These are phyloP conservation scores for Aspergillus intermedius DNA, from an alignment of 2,329 filamentous ascomycete species.

Conservation along the genomic window DNA sequence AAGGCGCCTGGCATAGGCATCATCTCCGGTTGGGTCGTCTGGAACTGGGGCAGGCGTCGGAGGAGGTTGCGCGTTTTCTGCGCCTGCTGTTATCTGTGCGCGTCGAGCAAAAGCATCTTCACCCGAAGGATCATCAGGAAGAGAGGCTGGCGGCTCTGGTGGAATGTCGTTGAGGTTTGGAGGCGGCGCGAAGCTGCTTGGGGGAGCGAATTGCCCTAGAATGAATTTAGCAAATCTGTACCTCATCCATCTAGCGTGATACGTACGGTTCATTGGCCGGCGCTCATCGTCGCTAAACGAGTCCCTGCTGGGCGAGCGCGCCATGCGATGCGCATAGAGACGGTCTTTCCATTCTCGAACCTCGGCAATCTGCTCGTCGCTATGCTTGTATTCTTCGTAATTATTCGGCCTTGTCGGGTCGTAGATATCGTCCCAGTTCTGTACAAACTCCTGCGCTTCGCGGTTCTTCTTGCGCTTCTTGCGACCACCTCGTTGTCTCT, in stretches of 20 bases:
- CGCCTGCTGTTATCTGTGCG: conserved; percentile 47
- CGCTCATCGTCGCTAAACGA: conserved; percentile 47
- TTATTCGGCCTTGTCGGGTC: conserved; percentile 76
- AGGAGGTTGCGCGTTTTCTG: conserved; percentile 18
- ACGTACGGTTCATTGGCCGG: conserved; percentile 42
- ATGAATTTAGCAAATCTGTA: conserved; percentile 8
- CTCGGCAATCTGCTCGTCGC: conserved; percentile 75
- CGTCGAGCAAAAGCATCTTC: conserved; percentile 65
- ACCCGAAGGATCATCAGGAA: conserved; percentile 56
- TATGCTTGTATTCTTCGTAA: conserved; percentile 75
- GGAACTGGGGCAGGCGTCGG: conserved; percentile 28
- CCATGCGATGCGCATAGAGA: conserved; percentile 65
- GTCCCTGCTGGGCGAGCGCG: conserved; percentile 37
- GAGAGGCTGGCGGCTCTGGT: conserved; percentile 36
- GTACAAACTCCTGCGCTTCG: conserved; percentile 49
- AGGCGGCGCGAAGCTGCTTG: conserved; percentile 49
- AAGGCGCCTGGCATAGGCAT: conserved; percentile 19
- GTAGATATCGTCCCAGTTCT: conserved; percentile 90
- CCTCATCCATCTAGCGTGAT: conserved; percentile 1
- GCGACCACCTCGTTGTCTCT: conserved; percentile 68
- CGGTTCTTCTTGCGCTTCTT: conserved; percentile 72
- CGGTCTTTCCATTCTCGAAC: conserved; percentile 78
- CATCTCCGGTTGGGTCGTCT: conserved; percentile 19
- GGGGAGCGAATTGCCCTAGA: conserved; percentile 46
- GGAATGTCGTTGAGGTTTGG: conserved; percentile 35